Conservation (phyloP, 176 grass and related monocot species). For the Zoysia pacifica region DNA sequence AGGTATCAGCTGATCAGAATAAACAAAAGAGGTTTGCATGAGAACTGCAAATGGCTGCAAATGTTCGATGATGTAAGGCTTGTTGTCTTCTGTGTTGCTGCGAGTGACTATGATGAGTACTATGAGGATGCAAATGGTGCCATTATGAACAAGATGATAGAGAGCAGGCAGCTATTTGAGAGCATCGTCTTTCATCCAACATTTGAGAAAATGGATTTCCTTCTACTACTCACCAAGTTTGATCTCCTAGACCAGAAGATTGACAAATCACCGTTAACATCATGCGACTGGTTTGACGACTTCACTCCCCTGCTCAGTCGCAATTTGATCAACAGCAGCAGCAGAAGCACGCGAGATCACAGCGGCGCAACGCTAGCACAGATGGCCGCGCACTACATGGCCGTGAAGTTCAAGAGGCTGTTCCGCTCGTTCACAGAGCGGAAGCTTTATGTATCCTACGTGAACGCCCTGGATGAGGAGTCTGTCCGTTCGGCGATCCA, state of each 20-base stretch:
- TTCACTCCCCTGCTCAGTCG: constrained; percentile 72
- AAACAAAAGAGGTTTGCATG: constrained; percentile 59
- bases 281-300: constrained; percentile 73
- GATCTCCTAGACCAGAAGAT: constrained; percentile 92
- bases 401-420: constrained; percentile 76
- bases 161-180: constrained; percentile 77
- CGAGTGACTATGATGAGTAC: constrained; percentile 81
- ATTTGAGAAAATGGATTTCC: constrained; percentile 65
- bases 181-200: constrained; percentile 57
- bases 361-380: constrained; percentile 55
- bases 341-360: constrained; percentile 32
- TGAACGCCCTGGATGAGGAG: constrained; percentile 70
- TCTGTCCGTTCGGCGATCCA: constrained; percentile 57
- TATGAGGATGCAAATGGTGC: constrained; percentile 55
- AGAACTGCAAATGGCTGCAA: constrained; percentile 85
- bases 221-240: constrained; percentile 81
- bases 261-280: constrained; percentile 55
- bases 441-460: constrained; percentile 63
- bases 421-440: constrained; percentile 57
- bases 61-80: constrained; percentile 89
- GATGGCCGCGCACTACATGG: constrained; percentile 73
- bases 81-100: constrained; percentile 73
- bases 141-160: constrained; percentile 77
- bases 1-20: constrained; percentile 92
- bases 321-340: constrained; percentile 20